Evolutionary conservation across 2,329 filamentous ascomycete genomes (phyloP).

Genomic region (Aspergillus aculeatus): DNA sequence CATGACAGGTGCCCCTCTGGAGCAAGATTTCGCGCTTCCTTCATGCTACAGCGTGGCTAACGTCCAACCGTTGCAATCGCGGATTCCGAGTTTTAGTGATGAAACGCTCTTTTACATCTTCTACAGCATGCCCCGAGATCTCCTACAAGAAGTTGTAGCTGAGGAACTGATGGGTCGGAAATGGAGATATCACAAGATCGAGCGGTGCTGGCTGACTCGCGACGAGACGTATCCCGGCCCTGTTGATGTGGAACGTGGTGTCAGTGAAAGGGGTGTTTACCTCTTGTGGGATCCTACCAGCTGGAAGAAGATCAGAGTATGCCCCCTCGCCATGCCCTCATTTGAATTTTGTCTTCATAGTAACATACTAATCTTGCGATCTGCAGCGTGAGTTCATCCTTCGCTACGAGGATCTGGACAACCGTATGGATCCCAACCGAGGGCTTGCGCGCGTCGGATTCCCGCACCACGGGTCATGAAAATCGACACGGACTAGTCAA

Average conservation of each 20-base stretch:
- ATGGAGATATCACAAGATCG: slow-evolving; percentile 54
- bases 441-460: slow-evolving; percentile 37
- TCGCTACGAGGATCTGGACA: slow-evolving; percentile 51
- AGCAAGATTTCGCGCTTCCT: slow-evolving; percentile 64
- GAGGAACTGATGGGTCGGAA: slow-evolving; percentile 58
- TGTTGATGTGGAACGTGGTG: slow-evolving; percentile 48
- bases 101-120: slow-evolving; percentile 70
- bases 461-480: slow-evolving; percentile 39
- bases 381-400: slow-evolving; percentile 49
- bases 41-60: slow-evolving; percentile 66
- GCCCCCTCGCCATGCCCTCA: slow-evolving; percentile 17
- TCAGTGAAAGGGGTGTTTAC: slow-evolving; percentile 52
- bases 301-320: slow-evolving; percentile 52
- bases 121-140: slow-evolving; percentile 65
- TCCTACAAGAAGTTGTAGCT: slow-evolving; percentile 65
- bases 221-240: slow-evolving; percentile 49
- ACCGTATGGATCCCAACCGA: slow-evolving; percentile 43
- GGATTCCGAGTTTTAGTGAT: slow-evolving; percentile 59
- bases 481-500: slow-evolving; percentile 14
- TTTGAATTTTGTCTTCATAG: not conserved
- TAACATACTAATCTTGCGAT: slow-evolving; percentile 18
- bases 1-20: slow-evolving; percentile 56
- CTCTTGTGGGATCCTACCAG: slow-evolving; percentile 50
- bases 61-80: slow-evolving; percentile 60
- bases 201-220: slow-evolving; percentile 52